Conservation (phyloP, 129 eudicot genomes). For the Sambucus nigra region DNA sequence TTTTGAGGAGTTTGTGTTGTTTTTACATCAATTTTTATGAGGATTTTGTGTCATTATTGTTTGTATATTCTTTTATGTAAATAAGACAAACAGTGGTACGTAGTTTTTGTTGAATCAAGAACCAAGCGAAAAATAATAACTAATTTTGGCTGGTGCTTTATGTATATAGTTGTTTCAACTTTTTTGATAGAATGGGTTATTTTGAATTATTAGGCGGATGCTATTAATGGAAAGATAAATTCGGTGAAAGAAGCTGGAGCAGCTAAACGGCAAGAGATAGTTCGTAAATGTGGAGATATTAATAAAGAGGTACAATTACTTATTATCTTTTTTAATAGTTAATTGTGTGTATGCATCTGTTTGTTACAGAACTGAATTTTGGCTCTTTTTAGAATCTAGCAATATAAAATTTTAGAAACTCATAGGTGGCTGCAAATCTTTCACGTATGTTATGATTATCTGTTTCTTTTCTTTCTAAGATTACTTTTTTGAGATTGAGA, state of each 20-base stretch:
- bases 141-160: too few species aligned
- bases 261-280: slow-evolving; percentile 45
- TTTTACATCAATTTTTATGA: too few species aligned
- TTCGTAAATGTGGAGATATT: slow-evolving; percentile 42
- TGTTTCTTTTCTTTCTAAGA: background rate
- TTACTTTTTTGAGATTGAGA: background rate
- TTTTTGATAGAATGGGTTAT: too few species aligned
- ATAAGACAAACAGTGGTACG: too few species aligned
- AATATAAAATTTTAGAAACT: background rate
- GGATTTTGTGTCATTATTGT: too few species aligned
- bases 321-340: background rate
- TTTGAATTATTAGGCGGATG: slow-evolving; percentile 42
- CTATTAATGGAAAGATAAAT: slow-evolving; percentile 35
- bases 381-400: background rate
- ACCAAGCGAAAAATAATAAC: too few species aligned
- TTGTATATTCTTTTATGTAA: too few species aligned
- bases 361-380: background rate
- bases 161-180: too few species aligned
- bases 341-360: background rate
- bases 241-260: slow-evolving; percentile 45
- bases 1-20: too few species aligned
- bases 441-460: too few species aligned
- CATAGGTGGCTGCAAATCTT: background rate
- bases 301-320: slow-evolving; percentile 36
- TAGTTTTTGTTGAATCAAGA: too few species aligned